Percentiles rank a stretch among this genome's conserved stretches.
Evolutionary conservation across 2,329 filamentous ascomycete genomes (phyloP).

Genomic region (Arthrinium puccinioides): DNA sequence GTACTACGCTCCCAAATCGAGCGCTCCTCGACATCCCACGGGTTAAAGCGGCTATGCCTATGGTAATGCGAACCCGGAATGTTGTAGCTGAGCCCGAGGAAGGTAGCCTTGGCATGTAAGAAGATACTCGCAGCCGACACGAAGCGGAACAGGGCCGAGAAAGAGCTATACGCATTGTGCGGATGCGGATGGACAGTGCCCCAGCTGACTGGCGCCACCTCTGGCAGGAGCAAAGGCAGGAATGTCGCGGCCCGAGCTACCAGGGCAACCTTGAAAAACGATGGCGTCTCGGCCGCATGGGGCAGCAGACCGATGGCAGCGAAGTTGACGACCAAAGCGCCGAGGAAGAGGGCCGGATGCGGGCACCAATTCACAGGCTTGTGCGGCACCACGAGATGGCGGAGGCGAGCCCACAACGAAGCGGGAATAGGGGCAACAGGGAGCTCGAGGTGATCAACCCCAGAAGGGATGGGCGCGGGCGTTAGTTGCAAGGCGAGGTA

Average conservation of each 20-base stretch:
- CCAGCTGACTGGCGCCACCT: slow-evolving; percentile 40
- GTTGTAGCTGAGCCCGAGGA: slow-evolving; percentile 36
- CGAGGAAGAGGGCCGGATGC: slow-evolving; percentile 26
- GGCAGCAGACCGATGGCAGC: slow-evolving; percentile 29
- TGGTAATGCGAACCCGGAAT: slow-evolving; percentile 40
- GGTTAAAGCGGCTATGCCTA: slow-evolving; percentile 37
- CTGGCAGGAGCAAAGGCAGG: slow-evolving; percentile 36
- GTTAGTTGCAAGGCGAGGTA: slow-evolving; percentile 51
- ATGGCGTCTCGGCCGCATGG: slow-evolving; percentile 29
- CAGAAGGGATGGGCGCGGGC: slow-evolving; percentile 35
- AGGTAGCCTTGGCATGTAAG: slow-evolving; percentile 37
- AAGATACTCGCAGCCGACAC: slow-evolving; percentile 35
- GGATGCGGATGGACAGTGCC: slow-evolving; percentile 35
- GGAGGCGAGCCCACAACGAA: slow-evolving; percentile 21
- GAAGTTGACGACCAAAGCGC: slow-evolving; percentile 27
- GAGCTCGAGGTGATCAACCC: slow-evolving; percentile 17
- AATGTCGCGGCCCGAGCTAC: slow-evolving; percentile 32
- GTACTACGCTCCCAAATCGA: slow-evolving; percentile 36
- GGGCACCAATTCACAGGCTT: slow-evolving; percentile 39
- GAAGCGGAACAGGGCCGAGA: slow-evolving; percentile 38
- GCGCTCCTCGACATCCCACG: slow-evolving; percentile 36
- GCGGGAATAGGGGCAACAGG: slow-evolving; percentile 18
- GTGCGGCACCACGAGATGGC: slow-evolving; percentile 23
- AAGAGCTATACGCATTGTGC: slow-evolving; percentile 30
- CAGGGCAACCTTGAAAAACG: slow-evolving; percentile 27